Evolutionary conservation across 192 early-diverging fungal species (phyloP), one percentile per base, ranked within the genome.

Genomic region (Coemansia sp.): DNA sequence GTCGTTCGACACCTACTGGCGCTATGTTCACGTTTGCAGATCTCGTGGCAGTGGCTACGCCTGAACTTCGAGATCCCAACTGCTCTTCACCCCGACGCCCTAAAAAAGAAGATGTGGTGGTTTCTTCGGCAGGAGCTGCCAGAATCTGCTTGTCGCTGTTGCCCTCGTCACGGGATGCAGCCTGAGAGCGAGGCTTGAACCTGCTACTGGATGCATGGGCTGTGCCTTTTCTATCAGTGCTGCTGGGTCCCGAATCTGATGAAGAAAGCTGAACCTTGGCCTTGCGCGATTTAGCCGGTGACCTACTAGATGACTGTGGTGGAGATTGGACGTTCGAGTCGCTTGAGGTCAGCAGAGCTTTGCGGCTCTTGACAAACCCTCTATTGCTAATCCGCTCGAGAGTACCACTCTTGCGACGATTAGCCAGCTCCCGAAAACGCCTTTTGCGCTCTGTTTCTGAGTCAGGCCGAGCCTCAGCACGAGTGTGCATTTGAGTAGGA

Each of bases 401-500:
- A 12, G 78, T 81, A 29, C 78, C 78, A 48, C 78, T 81, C 69
- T 81, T 81, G 45, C 78, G 72, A n/a, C 78, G 65, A 53, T 68
- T 66, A 4, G 77, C 77, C 29, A 71, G 62, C 53, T 80, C 72
- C 49, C 57, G 62, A 46, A 74, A 74, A 10, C 68, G 77, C 4
- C 46, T 70, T 45, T 63, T 67, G 46, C 72, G 71, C 52, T 74
- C 71, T 7, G 57, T 40, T 40, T 79, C 71, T 1, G 71, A 29
- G 21, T 79, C 77, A 2, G 57, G 64, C 2, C 64, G 64, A 12
- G 64, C 61, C 16, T 59, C 39, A 0, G 56, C 68, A 18, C 35
- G 61, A 1, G 60, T 61, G 18, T 33, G 49, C 33, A 70, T 34
- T 16, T 42, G 53, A 2, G 67, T 26, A 4, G 60, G 67, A 21